These are phyloP conservation scores for Leishmania turanica DNA, from an alignment of 208 protist genomes.

Conservation along the genomic window DNA sequence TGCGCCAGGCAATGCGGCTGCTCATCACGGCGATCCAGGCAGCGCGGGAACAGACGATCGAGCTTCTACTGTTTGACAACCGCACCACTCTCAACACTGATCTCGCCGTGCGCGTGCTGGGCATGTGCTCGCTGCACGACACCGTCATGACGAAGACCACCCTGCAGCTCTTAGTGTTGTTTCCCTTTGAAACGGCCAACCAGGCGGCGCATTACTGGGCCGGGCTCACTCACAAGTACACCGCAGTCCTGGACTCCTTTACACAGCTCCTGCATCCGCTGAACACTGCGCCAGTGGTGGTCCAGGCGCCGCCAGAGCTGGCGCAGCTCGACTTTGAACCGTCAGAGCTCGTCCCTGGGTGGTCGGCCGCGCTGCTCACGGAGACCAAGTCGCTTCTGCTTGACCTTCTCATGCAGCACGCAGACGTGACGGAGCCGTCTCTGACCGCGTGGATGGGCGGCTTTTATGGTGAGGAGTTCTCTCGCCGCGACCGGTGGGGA, in stretches of 20 bases:
- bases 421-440: slow-evolving; percentile 46
- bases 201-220: slow-evolving; percentile 58
- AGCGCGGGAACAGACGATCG: slow-evolving; percentile 50
- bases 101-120: slow-evolving; percentile 56
- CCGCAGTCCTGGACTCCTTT: slow-evolving; percentile 43
- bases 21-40: slow-evolving; percentile 63
- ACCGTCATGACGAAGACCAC: slow-evolving; percentile 57
- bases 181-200: slow-evolving; percentile 57
- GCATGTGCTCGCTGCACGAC: slow-evolving; percentile 52
- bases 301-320: slow-evolving; percentile 69
- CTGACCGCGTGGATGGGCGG: slow-evolving; percentile 64
- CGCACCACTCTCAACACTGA: slow-evolving; percentile 62
- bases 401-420: slow-evolving; percentile 82
- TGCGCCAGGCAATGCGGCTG: slow-evolving; percentile 72
- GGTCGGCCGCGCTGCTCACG: slow-evolving; percentile 25
- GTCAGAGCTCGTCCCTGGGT: slow-evolving; percentile 27
- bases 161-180: slow-evolving; percentile 62
- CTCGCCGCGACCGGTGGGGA: slow-evolving; percentile 1
- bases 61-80: slow-evolving; percentile 76
- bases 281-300: slow-evolving; percentile 21
- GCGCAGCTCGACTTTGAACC: slow-evolving; percentile 64
- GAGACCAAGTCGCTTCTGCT: slow-evolving; percentile 76
- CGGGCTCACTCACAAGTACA: slow-evolving; percentile 36
- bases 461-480: slow-evolving; percentile 32
- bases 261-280: slow-evolving; percentile 37